These are phyloP conservation scores for Immersiporthe knoxdaviesiana DNA, from an alignment of 2,329 filamentous ascomycete species.

Conservation along the genomic window DNA sequence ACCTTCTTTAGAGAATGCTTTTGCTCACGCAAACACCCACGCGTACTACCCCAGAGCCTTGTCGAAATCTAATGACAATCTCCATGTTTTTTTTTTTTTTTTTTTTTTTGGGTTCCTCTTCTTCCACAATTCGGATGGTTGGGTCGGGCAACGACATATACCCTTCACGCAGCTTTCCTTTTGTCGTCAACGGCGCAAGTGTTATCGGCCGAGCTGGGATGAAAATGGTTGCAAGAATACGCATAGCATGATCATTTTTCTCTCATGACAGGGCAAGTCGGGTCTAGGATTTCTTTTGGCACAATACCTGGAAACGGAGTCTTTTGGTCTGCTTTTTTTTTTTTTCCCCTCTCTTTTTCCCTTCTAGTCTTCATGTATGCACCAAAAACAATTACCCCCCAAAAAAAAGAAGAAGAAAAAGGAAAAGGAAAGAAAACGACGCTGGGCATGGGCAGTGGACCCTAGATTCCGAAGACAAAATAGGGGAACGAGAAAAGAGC, in stretches of 20 bases:
- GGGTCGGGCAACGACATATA: conserved; percentile 28
- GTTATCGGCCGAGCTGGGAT: conserved; percentile 4
- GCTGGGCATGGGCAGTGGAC: neutral
- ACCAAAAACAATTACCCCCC: neutral
- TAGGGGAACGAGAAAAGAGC: neutral
- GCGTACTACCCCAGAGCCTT: neutral
- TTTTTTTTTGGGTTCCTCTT: conserved; percentile 16
- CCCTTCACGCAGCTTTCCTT: conserved; percentile 19
- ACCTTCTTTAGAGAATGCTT: too few species aligned
- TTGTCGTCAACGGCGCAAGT: conserved; percentile 15
- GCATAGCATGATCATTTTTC: conserved; percentile 27
- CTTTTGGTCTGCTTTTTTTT: neutral
- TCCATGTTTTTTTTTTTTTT: too few species aligned
- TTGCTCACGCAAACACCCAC: neutral
- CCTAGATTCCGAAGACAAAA: neutral
- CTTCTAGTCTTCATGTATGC: neutral
- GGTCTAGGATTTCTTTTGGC: neutral
- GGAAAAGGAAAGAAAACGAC: neutral
- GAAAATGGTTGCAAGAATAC: conserved; percentile 28
- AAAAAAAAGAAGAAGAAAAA: too few species aligned
- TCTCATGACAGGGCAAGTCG: conserved; percentile 1
- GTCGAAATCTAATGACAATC: neutral
- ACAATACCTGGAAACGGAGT: conserved; percentile 18
- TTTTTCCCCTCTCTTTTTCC: neutral
- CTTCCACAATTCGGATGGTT: conserved; percentile 19